Evolutionary conservation across 345 rosid genomes (phyloP).

Genomic region (Eucalyptus virginea): DNA sequence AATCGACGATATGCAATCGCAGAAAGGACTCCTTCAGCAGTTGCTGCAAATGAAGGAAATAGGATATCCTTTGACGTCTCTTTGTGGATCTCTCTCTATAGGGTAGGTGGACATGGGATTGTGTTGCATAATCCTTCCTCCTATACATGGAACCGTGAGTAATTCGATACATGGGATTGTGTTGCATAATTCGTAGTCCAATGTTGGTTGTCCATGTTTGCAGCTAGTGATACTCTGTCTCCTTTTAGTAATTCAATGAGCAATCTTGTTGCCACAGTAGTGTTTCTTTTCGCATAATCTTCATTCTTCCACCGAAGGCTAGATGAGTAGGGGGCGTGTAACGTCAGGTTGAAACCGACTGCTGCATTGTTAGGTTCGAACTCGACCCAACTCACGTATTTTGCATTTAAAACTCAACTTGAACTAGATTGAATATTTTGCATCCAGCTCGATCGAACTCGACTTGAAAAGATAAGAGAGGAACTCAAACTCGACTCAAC

Average conservation of each 20-base stretch:
- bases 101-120: no score
- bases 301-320: not conserved
- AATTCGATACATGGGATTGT: not conserved
- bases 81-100: no score
- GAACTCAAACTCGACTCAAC: not conserved
- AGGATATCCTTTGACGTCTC: not conserved
- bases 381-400: not conserved
- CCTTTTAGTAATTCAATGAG: no score
- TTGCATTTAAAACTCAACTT: not conserved
- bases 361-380: accelerated
- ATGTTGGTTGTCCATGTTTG: not conserved
- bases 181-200: not conserved
- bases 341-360: not conserved
- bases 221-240: not conserved
- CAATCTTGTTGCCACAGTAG: not conserved
- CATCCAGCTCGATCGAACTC: accelerated
- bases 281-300: not conserved
- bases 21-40: not conserved
- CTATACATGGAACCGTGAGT: no score
- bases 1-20: not conserved
- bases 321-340: not conserved
- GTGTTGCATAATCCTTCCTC: no score
- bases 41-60: not conserved
- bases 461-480: not conserved
- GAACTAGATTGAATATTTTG: not conserved